Evolutionary conservation across 2,329 filamentous ascomycete genomes (phyloP), one percentile per base, ranked within the genome.

Genomic region (Penicillium griseofulvum): DNA sequence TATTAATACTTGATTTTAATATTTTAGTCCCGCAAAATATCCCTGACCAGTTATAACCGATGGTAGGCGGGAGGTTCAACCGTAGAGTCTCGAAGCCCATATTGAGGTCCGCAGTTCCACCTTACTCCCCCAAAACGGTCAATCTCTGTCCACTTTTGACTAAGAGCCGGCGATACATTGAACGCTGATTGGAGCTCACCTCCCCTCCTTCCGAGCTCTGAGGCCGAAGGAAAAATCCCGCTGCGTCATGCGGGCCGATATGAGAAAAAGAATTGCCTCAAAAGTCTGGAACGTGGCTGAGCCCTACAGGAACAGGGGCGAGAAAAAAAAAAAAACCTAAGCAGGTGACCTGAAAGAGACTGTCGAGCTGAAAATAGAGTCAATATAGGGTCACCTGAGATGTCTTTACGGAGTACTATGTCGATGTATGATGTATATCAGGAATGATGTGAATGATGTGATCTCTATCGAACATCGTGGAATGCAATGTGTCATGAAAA

Each of bases 241-340:
- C 60, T 64, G 62, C 63, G 63, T 65, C 63, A 65, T 65, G 62
- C 62, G 63, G 63, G 60, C 63, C 61, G 63, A 50, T 34, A 31
- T 41, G 37, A 43, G 11, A 62, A 63, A 61, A 37, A 22, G 22
- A 65, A 65, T 65, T 65, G 57, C 63, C 63, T 65, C 63, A 63
- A 33, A 45, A 45, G 39, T 33, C 47, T 62, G 54, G 54, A 58
- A 52, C 45, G 54, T 48, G 52, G 47, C 52, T 58, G 51, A 49
- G 43, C 28, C 17, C 11, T 17, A 49, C 34, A 49, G 49, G 43
- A 29, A 52, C 39, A 58, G 36, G 48, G 42, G 28, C 39, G 43
- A 55, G 49, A 56, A 33, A 34, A 48, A 34, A 47, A 55, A 52
- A 56, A 37, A 34, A 48, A 34, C 8, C 8, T 17, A 28, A 12